Percentiles rank a stretch among this genome's conserved stretches.
These are phyloP conservation scores for Oldenlandia corymbosa DNA, from an alignment of 257 asterid genomes.

Conservation along the genomic window DNA sequence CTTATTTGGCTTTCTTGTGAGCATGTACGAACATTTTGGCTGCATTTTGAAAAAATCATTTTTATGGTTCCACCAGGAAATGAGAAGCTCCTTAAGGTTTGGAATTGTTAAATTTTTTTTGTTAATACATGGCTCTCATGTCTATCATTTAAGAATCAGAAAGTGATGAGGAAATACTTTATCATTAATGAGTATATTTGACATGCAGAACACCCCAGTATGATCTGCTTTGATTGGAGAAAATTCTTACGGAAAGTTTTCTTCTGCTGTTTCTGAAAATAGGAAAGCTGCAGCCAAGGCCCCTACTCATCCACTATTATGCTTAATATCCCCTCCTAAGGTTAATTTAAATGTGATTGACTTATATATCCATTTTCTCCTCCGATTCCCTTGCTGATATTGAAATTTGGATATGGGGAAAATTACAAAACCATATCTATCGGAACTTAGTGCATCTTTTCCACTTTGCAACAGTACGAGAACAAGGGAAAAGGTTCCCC, in stretches of 20 bases:
- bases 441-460: slow-evolving; percentile 18
- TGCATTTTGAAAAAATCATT: slow-evolving; percentile 73
- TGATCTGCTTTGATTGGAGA: slow-evolving; percentile 84
- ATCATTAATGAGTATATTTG: slow-evolving; percentile 10
- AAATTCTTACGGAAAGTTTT: slow-evolving; percentile 74
- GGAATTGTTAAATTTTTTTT: slow-evolving; percentile 8
- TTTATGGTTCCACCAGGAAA: slow-evolving; percentile 81
- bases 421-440: not conserved
- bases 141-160: not conserved
- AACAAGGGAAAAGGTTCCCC: slow-evolving; percentile 61
- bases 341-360: slow-evolving; percentile 28
- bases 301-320: slow-evolving; percentile 71
- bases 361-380: slow-evolving; percentile 18
- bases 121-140: not conserved
- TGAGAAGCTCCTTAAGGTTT: slow-evolving; percentile 94
- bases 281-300: slow-evolving; percentile 53
- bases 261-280: slow-evolving; percentile 49
- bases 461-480: slow-evolving; percentile 51
- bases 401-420: not conserved
- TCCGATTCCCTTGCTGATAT: not conserved
- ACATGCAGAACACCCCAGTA: slow-evolving; percentile 60
- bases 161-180: not conserved
- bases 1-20: not conserved
- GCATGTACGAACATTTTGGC: slow-evolving; percentile 21
- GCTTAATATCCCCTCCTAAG: slow-evolving; percentile 73